Evolutionary conservation across 1,284 basidiomycete species (phyloP), one percentile per base, ranked within the genome.

Genomic region (Puccinia triticina): DNA sequence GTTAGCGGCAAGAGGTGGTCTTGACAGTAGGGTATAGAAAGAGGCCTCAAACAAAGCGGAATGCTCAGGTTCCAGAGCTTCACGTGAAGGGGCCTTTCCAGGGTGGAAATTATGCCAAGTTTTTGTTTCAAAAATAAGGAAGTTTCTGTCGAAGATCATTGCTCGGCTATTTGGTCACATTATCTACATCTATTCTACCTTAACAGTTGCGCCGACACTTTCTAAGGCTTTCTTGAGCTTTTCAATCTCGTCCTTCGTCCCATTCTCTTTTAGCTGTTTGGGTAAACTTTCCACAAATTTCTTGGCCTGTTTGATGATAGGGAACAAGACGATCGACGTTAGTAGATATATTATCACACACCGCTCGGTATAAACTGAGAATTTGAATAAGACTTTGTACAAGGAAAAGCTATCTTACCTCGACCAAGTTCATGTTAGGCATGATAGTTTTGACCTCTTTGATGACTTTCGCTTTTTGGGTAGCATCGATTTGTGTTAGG

Each of bases 261-360:
- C 87, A 87, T 95, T 95, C 89, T 99, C 97, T 89, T 99, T 99
- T 86, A 99, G 89, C 4, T 93, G 89, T 88, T 98, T 93, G 48
- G 97, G 97, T 85, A 95, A 89, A 37, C 94, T 95, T 89, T 99
- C 97, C 83, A 99, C 97, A 86, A 99, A 98, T 89, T 98, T 99
- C 91, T 99, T 99, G 53, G 97, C 97, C 95, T 97, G 85, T 57
- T 46, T 61, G 10, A 34, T n/a, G 1, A 85, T 81, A 79, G 11
- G 57, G 82, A 32, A 72, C 55, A 23, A 18, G 73, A 43, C 0
- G 50, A 74, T 14, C 46, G 26, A 37, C 14, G 57, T 8, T 26
- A 46, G 7, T 50, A 48, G 64, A 78, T 83, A 48, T 82, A 69
- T 66, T 43, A 32, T 23, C 74, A 40, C 66, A 32, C 43, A 76